Percentiles rank a stretch among this genome's conserved stretches.
Evolutionary conservation across 352 stramenopile species (phyloP).

Genomic region (Globisporangium paroecandrum): DNA sequence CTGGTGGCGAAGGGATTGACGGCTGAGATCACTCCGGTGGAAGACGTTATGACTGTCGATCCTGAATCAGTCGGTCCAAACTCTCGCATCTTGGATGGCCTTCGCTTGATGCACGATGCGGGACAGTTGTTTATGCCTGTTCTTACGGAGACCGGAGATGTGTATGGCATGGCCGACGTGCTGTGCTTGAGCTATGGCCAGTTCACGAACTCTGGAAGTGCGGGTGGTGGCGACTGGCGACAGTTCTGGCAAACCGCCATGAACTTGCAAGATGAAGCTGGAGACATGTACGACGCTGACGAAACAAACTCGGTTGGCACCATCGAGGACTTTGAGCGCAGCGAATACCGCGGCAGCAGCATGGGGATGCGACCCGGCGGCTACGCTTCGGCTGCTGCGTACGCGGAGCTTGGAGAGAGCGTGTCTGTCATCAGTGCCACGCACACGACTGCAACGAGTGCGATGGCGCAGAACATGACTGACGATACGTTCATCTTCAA

Average conservation of each 20-base stretch:
- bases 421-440: conserved; percentile 82
- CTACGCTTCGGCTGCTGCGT: conserved; percentile 60
- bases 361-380: conserved; percentile 29
- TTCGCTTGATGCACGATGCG: conserved; percentile 83
- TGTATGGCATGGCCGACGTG: conserved; percentile 86
- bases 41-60: conserved; percentile 85
- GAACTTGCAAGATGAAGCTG: conserved; percentile 82
- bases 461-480: conserved; percentile 58
- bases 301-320: conserved; percentile 81
- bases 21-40: conserved; percentile 68
- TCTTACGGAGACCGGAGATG: conserved; percentile 67
- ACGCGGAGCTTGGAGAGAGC: conserved; percentile 81
- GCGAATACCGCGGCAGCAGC: conserved; percentile 53
- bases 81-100: conserved; percentile 78
- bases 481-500: conserved; percentile 88
- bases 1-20: conserved; percentile 78
- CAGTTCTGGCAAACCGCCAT: conserved; percentile 88
- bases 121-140: conserved; percentile 86
- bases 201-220: conserved; percentile 78
- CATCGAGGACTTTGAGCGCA: conserved; percentile 88
- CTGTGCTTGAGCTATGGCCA: conserved; percentile 86
- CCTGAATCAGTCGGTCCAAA: conserved; percentile 71
- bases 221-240: conserved; percentile 74
- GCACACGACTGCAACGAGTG: conserved; percentile 72
- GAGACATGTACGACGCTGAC: conserved; percentile 71